Base-by-base conservation (phyloP, 2,329 filamentous ascomycete genomes). In the Proliferodiscus dingleyae region DNA sequence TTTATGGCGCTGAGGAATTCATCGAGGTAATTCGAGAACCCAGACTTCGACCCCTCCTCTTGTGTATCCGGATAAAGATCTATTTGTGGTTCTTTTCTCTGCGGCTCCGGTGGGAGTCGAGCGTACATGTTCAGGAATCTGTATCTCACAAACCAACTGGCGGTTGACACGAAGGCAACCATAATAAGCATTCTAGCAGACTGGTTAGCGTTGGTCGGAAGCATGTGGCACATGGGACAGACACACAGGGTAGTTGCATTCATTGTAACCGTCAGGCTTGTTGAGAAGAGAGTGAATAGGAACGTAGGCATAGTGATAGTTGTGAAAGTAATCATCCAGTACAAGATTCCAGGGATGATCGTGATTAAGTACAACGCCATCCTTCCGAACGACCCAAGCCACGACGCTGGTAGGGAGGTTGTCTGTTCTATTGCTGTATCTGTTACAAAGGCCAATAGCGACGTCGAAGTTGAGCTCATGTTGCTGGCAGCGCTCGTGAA, bases 1-100 rank as follows among this genome's bases (percentile, higher is more conserved):
- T 97, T 98, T 71, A 98, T 98, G 23, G 94, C 93, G 63, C 90
- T 97, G 18, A 98, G 72, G 59, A 98, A 98, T 65, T 98, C 94
- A 67, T 98, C 93, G 21, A 98, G 75, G 58, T 98, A 98, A 64
- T 90, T 98, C n/a, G 89, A 83, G 36, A 98, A 73, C 0, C 91
- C 93, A 1, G 89, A 83, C 66, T 98, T 98, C 23, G 82, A 83
- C 52, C 90, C 89, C 40, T 86, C 86, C 56, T 95, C 91, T 60
- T 95, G 88, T 3, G 86, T 84, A 60, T 97, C 91, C 3, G 93
- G 90, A 62, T 97, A 97, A 10, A 98, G 74, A 60, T 97, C 94
- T 63, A 98, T 80, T 57, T 95, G 87, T 0, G 93, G 89, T 67
- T 97, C 91, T 68, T 97, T 95, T 55, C 93, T 83, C 65, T 95